Evolutionary conservation across 345 rosid genomes (phyloP).

Genomic region (Acer yangbiense): DNA sequence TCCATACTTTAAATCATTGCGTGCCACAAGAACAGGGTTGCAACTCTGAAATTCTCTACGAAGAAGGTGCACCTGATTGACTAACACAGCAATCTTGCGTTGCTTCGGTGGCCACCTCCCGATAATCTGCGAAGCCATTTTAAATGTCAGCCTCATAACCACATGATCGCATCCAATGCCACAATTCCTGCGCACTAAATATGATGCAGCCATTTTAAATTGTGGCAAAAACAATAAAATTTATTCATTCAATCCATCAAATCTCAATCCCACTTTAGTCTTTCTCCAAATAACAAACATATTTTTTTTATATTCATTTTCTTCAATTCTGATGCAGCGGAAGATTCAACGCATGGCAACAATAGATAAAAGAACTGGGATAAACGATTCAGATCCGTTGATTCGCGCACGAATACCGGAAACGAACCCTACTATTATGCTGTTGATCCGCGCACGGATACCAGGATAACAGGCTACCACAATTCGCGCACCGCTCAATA

Average conservation of each 20-base stretch:
- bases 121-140: constrained; percentile 43
- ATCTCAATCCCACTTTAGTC: too few species aligned
- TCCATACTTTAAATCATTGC: constrained; percentile 49
- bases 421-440: too few species aligned
- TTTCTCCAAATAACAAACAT: too few species aligned
- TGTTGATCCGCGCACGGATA: too few species aligned
- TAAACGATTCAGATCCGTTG: too few species aligned
- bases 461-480: too few species aligned
- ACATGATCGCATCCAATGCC: not conserved
- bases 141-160: not conserved
- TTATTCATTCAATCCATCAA: not conserved
- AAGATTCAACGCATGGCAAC: too few species aligned
- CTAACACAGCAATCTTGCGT: constrained; percentile 41
- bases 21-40: constrained; percentile 39
- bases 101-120: constrained; percentile 44
- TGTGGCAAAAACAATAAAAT: not conserved
- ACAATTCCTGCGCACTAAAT: not conserved
- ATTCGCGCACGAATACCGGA: too few species aligned
- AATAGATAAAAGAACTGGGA: too few species aligned
- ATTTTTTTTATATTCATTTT: too few species aligned
- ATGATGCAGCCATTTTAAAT: constrained; percentile 2
- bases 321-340: too few species aligned
- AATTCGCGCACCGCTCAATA: too few species aligned
- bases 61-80: constrained; percentile 50
- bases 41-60: constrained; percentile 43